Percentiles rank a stretch among this genome's conserved stretches.
Evolutionary conservation across 2,329 filamentous ascomycete genomes (phyloP).

Genomic region (Botrytis aclada): DNA sequence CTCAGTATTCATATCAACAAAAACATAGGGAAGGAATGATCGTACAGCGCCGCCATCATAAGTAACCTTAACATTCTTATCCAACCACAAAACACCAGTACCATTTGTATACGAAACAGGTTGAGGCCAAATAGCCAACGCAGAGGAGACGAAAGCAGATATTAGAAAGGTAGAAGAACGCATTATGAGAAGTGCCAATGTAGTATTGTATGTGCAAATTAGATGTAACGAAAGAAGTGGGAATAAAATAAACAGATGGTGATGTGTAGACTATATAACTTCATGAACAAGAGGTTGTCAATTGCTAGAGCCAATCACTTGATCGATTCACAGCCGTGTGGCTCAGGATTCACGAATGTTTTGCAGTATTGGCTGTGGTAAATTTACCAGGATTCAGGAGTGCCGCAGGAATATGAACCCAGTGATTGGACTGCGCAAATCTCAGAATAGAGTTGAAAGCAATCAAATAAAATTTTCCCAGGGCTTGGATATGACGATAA

Average conservation of each 20-base stretch:
- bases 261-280: conserved; percentile 38
- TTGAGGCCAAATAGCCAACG: conserved; percentile 55
- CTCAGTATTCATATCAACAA: conserved; percentile 30
- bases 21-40: conserved; percentile 39
- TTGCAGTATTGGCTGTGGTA: background rate
- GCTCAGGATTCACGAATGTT: background rate
- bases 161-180: conserved; percentile 26
- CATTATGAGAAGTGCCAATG: conserved; percentile 23
- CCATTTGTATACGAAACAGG: conserved; percentile 52
- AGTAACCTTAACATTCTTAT: conserved; percentile 50
- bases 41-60: conserved; percentile 59
- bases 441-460: conserved; percentile 14
- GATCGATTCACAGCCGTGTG: background rate
- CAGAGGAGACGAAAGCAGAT: conserved; percentile 25
- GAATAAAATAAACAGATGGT: background rate
- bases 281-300: background rate
- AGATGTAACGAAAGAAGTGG: background rate
- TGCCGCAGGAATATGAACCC: conserved; percentile 12
- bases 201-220: background rate
- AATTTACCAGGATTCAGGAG: conserved; percentile 12
- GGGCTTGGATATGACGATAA: conserved; percentile 8
- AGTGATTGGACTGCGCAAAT: background rate
- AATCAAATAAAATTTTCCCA: background rate
- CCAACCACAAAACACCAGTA: conserved; percentile 52
- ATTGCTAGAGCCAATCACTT: background rate